These are phyloP conservation scores for Penicillium parvum DNA, from an alignment of 495 filamentous ascomycete genomes.

Conservation along the genomic window DNA sequence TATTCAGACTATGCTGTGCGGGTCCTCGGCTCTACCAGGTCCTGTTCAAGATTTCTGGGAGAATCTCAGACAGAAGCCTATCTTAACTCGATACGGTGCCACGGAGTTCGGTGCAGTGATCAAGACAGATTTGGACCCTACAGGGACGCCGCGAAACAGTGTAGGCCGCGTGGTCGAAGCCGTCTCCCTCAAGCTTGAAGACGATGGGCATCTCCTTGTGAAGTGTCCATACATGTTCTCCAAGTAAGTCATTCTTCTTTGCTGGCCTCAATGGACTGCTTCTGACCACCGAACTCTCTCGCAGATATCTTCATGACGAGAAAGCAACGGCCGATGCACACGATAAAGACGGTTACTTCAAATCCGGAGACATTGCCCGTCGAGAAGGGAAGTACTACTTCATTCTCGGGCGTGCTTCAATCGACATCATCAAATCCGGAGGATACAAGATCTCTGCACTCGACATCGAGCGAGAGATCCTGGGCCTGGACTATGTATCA, in stretches of 20 bases:
- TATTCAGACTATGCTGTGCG: constrained; percentile 42
- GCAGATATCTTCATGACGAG: constrained; percentile 41
- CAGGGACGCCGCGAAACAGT: constrained; percentile 27
- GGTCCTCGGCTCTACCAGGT: constrained; percentile 42
- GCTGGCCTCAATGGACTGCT: background rate
- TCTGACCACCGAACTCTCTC: background rate
- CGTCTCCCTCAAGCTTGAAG: constrained; percentile 35
- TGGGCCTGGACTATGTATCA: constrained; percentile 31
- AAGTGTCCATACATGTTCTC: constrained; percentile 45
- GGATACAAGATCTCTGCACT: constrained; percentile 46
- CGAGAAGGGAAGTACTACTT: constrained; percentile 43
- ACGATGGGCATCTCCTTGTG: constrained; percentile 32
- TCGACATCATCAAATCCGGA: constrained; percentile 45
- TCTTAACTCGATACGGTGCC: constrained; percentile 44
- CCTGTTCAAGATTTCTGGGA: constrained; percentile 47
- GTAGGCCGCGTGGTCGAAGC: constrained; percentile 42
- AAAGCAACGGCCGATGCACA: constrained; percentile 33
- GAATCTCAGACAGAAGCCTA: constrained; percentile 32
- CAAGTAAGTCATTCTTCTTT: constrained; percentile 14
- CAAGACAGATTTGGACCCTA: constrained; percentile 33
- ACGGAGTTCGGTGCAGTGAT: constrained; percentile 47
- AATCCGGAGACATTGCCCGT: constrained; percentile 46
- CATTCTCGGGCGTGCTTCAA: constrained; percentile 46
- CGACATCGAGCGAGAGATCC: constrained; percentile 43
- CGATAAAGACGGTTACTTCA: constrained; percentile 41